These are phyloP conservation scores for Digitaria exilis DNA, from an alignment of 202 grass and related monocot genomes.

Conservation along the genomic window DNA sequence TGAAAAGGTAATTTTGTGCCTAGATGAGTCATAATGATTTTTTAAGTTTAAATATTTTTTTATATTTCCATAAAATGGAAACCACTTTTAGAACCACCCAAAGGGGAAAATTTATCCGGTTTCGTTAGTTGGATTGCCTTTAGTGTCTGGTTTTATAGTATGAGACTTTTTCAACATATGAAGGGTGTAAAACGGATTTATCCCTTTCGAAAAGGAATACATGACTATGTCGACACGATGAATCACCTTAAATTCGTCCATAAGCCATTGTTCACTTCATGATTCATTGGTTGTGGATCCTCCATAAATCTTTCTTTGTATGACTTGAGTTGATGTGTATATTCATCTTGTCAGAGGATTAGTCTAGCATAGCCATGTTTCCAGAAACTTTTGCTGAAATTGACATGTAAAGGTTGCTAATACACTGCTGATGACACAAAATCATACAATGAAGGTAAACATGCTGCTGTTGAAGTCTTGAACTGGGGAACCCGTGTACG, in stretches of 20 bases:
- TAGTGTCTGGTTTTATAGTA: too few relatives aligned
- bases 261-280: neutral
- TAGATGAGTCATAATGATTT: too few relatives aligned
- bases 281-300: neutral
- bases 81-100: too few relatives aligned
- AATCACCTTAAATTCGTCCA: neutral
- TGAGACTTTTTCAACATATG: too few relatives aligned
- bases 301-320: neutral
- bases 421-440: neutral
- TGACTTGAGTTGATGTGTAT: neutral
- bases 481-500: conserved; percentile 23
- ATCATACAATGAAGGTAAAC: conserved; percentile 9
- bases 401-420: neutral
- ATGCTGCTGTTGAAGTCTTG: neutral
- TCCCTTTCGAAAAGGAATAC: neutral
- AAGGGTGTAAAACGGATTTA: too few relatives aligned
- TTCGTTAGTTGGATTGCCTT: too few relatives aligned
- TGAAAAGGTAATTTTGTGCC: too few relatives aligned
- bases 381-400: neutral
- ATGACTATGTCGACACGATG: neutral
- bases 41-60: too few relatives aligned
- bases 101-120: too few relatives aligned
- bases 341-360: neutral
- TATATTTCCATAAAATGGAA: too few relatives aligned
- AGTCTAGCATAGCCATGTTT: neutral